Conservation (phyloP, 805 yeast genomes). For the Barnettozyma populi region DNA sequence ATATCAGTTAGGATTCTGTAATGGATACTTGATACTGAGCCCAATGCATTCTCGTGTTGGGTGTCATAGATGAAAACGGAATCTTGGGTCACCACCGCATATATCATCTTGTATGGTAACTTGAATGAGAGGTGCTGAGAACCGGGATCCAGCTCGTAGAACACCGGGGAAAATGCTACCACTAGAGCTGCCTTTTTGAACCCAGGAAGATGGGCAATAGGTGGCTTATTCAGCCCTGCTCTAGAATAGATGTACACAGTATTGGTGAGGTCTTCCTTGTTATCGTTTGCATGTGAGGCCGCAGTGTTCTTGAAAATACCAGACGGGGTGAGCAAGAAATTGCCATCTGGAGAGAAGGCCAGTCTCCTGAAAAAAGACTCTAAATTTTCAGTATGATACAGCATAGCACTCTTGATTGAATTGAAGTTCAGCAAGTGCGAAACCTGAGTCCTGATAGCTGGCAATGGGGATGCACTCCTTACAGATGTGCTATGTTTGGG, state of each 20-base stretch:
- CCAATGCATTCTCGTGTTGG: slow-evolving; percentile 60
- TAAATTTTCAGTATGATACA: slow-evolving; percentile 82
- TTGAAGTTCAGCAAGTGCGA: slow-evolving; percentile 25
- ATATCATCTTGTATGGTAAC: slow-evolving; percentile 74
- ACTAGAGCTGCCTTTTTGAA: slow-evolving; percentile 81
- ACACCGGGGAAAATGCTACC: slow-evolving; percentile 66
- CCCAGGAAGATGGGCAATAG: slow-evolving; percentile 76
- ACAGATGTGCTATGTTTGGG: slow-evolving; percentile 4
- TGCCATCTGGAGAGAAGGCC: slow-evolving; percentile 87
- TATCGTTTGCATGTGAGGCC: slow-evolving; percentile 12
- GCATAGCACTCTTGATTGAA: slow-evolving; percentile 32
- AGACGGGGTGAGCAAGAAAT: slow-evolving; percentile 68
- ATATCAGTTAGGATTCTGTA: slow-evolving; percentile 86
- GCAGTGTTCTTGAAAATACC: slow-evolving; percentile 46
- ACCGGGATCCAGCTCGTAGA: slow-evolving; percentile 37
- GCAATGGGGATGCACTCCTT: slow-evolving; percentile 30
- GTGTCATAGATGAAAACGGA: slow-evolving; percentile 81
- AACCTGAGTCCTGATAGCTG: slow-evolving; percentile 35
- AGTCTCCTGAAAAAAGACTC: slow-evolving; percentile 88
- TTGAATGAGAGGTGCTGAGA: slow-evolving; percentile 34
- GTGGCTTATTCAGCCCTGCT: slow-evolving; percentile 58
- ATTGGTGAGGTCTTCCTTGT: slow-evolving; percentile 42
- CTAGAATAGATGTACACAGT: slow-evolving; percentile 80
- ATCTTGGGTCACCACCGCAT: slow-evolving; percentile 92
- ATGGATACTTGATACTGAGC: slow-evolving; percentile 72